Percentiles rank a stretch among this genome's conserved stretches.
Evolutionary conservation across 2,329 filamentous ascomycete genomes (phyloP).

Genomic region (Apiospora saccharicola): DNA sequence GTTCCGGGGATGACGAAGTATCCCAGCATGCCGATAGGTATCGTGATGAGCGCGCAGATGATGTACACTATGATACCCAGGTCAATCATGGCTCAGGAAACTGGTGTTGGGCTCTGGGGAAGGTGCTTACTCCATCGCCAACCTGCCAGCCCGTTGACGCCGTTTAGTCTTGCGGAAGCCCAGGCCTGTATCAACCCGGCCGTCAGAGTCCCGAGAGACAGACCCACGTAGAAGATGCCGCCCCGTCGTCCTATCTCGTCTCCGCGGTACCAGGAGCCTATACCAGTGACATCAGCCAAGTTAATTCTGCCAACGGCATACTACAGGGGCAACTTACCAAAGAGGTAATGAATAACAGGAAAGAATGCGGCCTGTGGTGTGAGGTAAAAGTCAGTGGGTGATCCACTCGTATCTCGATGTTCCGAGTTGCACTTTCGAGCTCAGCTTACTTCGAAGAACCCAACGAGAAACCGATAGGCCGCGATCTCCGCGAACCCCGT

Average conservation of each 20-base stretch:
- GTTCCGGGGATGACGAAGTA: constrained; percentile 60
- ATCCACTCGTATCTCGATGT: no score
- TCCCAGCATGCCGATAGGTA: constrained; percentile 59
- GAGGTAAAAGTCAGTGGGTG: no score
- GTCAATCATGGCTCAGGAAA: background rate
- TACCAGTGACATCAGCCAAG: constrained; percentile 27
- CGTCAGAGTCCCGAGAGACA: constrained; percentile 59
- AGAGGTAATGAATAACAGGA: constrained; percentile 49
- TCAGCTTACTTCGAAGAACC: constrained; percentile 54
- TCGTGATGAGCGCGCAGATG: constrained; percentile 60
- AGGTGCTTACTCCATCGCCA: constrained; percentile 56
- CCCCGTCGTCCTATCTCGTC: constrained; percentile 56
- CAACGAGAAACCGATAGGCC: constrained; percentile 61
- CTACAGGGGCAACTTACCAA: constrained; percentile 32
- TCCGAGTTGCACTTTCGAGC: background rate
- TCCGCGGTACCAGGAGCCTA: constrained; percentile 57
- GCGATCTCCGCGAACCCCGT: constrained; percentile 56
- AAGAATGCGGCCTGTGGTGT: constrained; percentile 44
- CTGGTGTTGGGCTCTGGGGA: no score
- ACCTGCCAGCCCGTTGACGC: constrained; percentile 53
- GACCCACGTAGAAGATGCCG: constrained; percentile 59
- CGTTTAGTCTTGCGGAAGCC: constrained; percentile 49
- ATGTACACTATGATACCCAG: constrained; percentile 50
- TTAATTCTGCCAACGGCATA: background rate
- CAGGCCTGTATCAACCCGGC: constrained; percentile 58